Base-by-base conservation (phyloP, 495 filamentous ascomycete genomes). In the Penicillium desertorum region DNA sequence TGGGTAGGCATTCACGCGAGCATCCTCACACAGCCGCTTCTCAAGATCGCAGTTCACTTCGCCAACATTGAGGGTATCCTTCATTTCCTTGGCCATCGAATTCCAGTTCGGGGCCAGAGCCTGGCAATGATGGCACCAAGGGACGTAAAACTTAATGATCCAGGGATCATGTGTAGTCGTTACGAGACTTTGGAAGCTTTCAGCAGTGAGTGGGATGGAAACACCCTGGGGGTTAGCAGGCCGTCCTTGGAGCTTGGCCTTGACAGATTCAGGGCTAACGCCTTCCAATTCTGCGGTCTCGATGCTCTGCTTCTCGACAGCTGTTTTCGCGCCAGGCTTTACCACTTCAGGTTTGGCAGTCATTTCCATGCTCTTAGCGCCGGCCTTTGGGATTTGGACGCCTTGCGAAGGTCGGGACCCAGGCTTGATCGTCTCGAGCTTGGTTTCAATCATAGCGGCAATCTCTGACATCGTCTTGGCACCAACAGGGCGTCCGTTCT, bases 71-170 rank as follows among this genome's bases (percentile, higher is more conserved):
- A 98, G 83, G 37, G 81, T 82, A 23, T 87, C 86, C 71, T 92
- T 84, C 86, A 96, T 90, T 67, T 94, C 89, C 65, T 90, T 90
- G 10, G 87, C 89, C 73, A 98, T 87, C 66, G 92, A 87, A 54
- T 83, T 77, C 94, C 94, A 98, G 63, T 85, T 90, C 10, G 95
- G 90, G 20, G 88, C 89, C 79, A 98, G 83, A 17, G 89, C 89
- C 69, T 96, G 88, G 71, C 94, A 98, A 71, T 98, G 94, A 56
- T 83, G 83, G 69, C 94, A 98, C 94, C 94, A 98, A 1, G 94
- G 94, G 25, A 90, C 92, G 71, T 96, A 98, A 70, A 98, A 98
- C 69, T 98, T 98, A 73, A 98, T 86, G 65, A 98, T 96, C 94
- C 94, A 98, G 16, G 92, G 88, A 45, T 98, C 92, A 44, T 88